phyloP scores from a whole-genome alignment of 2,329 filamentous ascomycete genomes.

The Aureobasidium sp. region DNA sequence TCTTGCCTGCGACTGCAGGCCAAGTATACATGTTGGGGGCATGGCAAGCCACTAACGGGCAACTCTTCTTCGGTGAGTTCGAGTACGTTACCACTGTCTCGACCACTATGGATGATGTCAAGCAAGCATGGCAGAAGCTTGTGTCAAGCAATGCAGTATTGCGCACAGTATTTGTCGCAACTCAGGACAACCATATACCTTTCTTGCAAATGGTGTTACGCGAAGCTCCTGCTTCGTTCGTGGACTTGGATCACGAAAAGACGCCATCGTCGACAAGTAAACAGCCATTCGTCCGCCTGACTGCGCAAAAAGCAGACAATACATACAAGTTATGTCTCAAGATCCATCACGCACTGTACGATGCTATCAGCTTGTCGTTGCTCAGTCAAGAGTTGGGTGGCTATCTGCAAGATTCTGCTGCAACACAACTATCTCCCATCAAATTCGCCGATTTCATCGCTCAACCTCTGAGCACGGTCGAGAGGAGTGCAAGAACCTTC shows the following conservation, averaged over 20 bases:
- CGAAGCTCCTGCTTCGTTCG: constrained; percentile 26
- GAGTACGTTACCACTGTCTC: constrained; percentile 43
- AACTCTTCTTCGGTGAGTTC: constrained; percentile 68
- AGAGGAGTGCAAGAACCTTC: constrained; percentile 30
- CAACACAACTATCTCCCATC: background rate
- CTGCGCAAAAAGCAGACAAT: constrained; percentile 15
- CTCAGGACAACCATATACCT: constrained; percentile 36
- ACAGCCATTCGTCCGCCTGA: constrained; percentile 14
- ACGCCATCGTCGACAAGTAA: background rate
- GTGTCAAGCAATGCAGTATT: constrained; percentile 53
- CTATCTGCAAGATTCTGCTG: constrained; percentile 27
- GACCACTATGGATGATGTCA: constrained; percentile 34
- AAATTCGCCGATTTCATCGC: constrained; percentile 37
- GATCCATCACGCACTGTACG: constrained; percentile 84
- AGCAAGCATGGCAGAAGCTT: constrained; percentile 53
- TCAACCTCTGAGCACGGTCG: constrained; percentile 17
- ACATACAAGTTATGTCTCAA: constrained; percentile 30
- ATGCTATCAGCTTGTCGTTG: constrained; percentile 65
- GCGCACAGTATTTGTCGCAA: constrained; percentile 56
- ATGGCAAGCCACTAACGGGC: constrained; percentile 60
- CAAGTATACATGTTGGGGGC: constrained; percentile 72
- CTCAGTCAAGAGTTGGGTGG: constrained; percentile 48
- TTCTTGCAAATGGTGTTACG: constrained; percentile 57
- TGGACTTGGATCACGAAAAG: constrained; percentile 15
- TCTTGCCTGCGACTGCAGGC: constrained; percentile 65